Percentiles rank a stretch among this genome's conserved stretches.
phyloP scores from a whole-genome alignment of 2,329 filamentous ascomycete genomes.

The Chalaropsis ovoidea region DNA sequence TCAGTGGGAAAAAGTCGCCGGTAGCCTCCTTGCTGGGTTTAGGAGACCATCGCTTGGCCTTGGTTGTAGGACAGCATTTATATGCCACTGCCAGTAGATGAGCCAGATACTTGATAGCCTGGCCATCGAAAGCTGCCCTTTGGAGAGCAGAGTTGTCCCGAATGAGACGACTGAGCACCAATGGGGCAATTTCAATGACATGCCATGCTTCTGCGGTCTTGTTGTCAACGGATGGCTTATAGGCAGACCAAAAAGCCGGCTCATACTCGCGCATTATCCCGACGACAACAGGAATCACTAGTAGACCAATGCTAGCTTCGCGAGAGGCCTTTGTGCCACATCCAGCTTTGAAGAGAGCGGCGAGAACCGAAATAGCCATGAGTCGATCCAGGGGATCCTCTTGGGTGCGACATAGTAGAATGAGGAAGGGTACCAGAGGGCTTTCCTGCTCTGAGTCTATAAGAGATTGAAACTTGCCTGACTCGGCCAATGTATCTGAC shows the following conservation, averaged over 20 bases:
- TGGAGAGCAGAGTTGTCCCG: constrained; percentile 71
- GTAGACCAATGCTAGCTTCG: constrained; percentile 52
- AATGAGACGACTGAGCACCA: constrained; percentile 67
- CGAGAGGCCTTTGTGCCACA: constrained; percentile 51
- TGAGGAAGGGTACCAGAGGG: constrained; percentile 62
- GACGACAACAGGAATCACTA: constrained; percentile 61
- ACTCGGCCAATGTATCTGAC: neutral
- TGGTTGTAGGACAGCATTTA: constrained; percentile 34
- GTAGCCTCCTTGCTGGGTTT: constrained; percentile 33
- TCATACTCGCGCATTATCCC: constrained; percentile 42
- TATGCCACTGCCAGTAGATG: constrained; percentile 45
- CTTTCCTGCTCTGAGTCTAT: constrained; percentile 51
- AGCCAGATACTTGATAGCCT: constrained; percentile 39
- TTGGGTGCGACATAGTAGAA: constrained; percentile 50
- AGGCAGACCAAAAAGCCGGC: neutral
- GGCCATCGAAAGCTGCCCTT: constrained; percentile 63
- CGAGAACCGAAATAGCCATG: constrained; percentile 58
- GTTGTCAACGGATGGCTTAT: neutral
- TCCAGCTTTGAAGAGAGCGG: constrained; percentile 58
- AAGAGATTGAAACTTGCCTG: neutral
- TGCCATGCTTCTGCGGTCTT: constrained; percentile 36
- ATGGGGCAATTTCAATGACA: constrained; percentile 61
- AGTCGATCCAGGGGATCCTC: constrained; percentile 49
- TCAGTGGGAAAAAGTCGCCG: constrained; percentile 31
- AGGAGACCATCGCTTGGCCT: constrained; percentile 36